Conservation (phyloP, 208 protist species). For the Kentomonas sorsogonicus region DNA sequence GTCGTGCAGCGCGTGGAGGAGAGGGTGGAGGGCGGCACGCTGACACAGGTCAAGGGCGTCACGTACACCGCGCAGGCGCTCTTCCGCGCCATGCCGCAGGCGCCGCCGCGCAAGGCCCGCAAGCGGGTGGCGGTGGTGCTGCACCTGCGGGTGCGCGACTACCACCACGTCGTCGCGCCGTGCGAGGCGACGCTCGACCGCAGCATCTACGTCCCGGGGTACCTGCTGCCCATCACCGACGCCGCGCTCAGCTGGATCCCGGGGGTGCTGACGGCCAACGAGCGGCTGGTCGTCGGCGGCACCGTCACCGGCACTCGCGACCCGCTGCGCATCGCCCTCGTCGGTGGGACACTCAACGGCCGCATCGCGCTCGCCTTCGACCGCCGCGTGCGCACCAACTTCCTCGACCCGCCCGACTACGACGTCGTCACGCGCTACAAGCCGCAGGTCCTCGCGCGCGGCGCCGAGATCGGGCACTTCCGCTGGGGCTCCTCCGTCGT, state of each 20-base stretch:
- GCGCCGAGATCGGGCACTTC: conserved; percentile 60
- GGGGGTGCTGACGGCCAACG: conserved; percentile 63
- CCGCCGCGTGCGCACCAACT: conserved; percentile 71
- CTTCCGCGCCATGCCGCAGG: conserved; percentile 29
- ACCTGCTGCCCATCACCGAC: conserved; percentile 57
- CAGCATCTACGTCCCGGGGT: conserved; percentile 74
- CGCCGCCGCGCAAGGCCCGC: conserved; percentile 20
- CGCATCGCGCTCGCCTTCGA: conserved; percentile 64
- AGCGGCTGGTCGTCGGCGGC: conserved; percentile 70
- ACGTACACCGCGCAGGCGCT: conserved; percentile 60
- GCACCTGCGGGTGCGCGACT: conserved; percentile 67
- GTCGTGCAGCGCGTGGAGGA: conserved; percentile 50
- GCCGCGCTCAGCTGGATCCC: conserved; percentile 76
- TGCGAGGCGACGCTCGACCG: conserved; percentile 37
- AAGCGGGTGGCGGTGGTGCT: conserved; percentile 56
- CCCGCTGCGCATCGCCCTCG: conserved; percentile 39
- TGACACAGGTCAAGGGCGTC: conserved; percentile 82
- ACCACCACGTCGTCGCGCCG: conserved; percentile 77
- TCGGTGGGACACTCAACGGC: conserved; percentile 75
- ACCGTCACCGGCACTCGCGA: conserved; percentile 8
- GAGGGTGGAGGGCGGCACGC: conserved; percentile 22
- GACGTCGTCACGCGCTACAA: conserved; percentile 50
- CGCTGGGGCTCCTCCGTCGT: conserved; percentile 85
- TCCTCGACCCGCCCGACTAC: conserved; percentile 73
- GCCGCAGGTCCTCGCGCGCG: conserved; percentile 10